phyloP scores from a whole-genome alignment of 352 stramenopile species.

The Phytophthora quininea region DNA sequence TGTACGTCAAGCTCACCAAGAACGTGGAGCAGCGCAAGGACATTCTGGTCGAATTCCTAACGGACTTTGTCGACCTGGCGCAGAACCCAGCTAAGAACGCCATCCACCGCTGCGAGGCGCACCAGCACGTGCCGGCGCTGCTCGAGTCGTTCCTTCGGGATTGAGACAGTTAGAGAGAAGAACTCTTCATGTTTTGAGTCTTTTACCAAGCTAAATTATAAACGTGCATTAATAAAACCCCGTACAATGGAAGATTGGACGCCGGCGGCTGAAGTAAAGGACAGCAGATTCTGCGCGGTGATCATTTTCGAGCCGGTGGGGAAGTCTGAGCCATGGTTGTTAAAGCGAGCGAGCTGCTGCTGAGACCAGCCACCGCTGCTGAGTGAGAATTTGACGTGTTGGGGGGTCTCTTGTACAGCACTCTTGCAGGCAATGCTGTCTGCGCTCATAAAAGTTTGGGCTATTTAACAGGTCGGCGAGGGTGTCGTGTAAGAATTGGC shows the following conservation, averaged over 20 bases:
- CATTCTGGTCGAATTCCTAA: constrained; percentile 59
- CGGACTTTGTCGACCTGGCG: constrained; percentile 52
- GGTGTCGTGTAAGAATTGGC: too few species aligned
- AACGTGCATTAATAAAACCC: background rate
- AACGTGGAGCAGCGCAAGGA: constrained; percentile 51
- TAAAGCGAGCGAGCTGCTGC: too few species aligned
- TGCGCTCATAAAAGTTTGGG: too few species aligned
- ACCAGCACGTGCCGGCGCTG: constrained; percentile 52
- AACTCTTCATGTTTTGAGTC: background rate
- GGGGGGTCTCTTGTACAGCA: too few species aligned
- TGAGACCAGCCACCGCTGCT: too few species aligned
- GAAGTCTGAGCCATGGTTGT: too few species aligned
- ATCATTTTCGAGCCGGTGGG: too few species aligned
- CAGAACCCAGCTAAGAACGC: constrained; percentile 44
- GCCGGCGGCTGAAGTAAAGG: too few species aligned
- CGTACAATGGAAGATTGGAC: background rate
- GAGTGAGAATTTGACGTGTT: too few species aligned
- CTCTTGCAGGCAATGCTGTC: too few species aligned
- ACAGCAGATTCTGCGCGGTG: too few species aligned
- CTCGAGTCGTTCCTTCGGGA: constrained; percentile 54
- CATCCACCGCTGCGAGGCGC: constrained; percentile 45
- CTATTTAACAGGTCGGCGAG: too few species aligned
- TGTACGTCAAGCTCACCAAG: constrained; percentile 43
- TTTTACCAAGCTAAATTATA: background rate
- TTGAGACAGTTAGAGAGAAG: constrained; percentile 14